A percentile compares a stretch with the other conserved stretches of the same genome.
phyloP scores from a whole-genome alignment of 2,329 filamentous ascomycete species.

The Corynespora cassiicola region DNA sequence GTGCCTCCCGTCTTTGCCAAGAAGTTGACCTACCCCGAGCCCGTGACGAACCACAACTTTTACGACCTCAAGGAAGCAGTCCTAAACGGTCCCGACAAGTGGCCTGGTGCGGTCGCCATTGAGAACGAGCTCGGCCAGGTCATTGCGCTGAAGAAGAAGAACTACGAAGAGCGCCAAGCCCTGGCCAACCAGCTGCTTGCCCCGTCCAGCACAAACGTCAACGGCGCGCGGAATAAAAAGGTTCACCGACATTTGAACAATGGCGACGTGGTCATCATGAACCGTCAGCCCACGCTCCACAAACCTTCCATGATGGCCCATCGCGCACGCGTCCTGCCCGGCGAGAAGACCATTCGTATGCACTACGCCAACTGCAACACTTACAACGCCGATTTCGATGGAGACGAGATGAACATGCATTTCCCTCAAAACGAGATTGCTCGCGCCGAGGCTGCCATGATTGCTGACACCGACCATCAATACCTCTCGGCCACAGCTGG shows the following conservation, averaged over 20 bases:
- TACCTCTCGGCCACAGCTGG: constrained; percentile 94
- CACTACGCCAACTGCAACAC: constrained; percentile 99
- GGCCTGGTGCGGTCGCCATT: constrained; percentile 92
- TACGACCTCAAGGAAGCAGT: constrained; percentile 95
- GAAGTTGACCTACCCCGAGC: constrained; percentile 95
- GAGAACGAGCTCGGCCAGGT: constrained; percentile 96
- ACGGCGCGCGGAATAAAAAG: constrained; percentile 87
- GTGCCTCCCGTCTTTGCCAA: constrained; percentile 97
- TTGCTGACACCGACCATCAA: constrained; percentile 96
- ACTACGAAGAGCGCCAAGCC: constrained; percentile 83
- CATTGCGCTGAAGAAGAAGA: constrained; percentile 85
- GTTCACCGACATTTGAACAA: constrained; percentile 96
- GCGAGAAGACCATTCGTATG: constrained; percentile 98
- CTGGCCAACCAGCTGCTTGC: constrained; percentile 93
- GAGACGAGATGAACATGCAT: constrained; percentile 99
- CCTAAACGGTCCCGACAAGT: constrained; percentile 90
- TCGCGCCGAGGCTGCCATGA: constrained; percentile 86
- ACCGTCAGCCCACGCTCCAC: constrained; percentile 95
- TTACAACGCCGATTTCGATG: constrained; percentile 99
- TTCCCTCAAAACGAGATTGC: constrained; percentile 98
- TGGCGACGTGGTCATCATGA: constrained; percentile 98
- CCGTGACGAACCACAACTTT: constrained; percentile 96
- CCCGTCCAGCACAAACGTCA: constrained; percentile 75
- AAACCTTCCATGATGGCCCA: constrained; percentile 99
- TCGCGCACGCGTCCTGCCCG: constrained; percentile 86